Percentiles rank a stretch among this genome's conserved stretches.
These are phyloP conservation scores for Leccinum insolens DNA, from an alignment of 1,284 basidiomycete species.

Conservation along the genomic window DNA sequence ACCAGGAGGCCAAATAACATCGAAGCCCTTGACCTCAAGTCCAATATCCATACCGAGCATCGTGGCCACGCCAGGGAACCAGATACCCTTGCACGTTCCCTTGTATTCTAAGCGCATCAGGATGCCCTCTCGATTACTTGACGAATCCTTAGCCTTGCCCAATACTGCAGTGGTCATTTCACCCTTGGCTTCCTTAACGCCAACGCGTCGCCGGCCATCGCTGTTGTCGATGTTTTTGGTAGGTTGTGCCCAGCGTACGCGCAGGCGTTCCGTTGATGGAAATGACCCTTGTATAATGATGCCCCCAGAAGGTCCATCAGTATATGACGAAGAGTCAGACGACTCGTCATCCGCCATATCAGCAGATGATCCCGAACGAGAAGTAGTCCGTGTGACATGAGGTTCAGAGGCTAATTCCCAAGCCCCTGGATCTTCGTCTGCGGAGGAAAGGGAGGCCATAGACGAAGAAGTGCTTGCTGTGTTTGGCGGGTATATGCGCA, in stretches of 20 bases:
- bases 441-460: conserved; percentile 71
- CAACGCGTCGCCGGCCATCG: conserved; percentile 62
- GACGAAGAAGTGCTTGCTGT: conserved; percentile 54
- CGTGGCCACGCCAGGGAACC: conserved; percentile 81
- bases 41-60: conserved; percentile 76
- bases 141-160: conserved; percentile 46
- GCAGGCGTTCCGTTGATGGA: conserved; percentile 72
- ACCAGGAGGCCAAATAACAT: conserved; percentile 63
- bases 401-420: conserved; percentile 82
- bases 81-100: conserved; percentile 71
- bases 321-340: conserved; percentile 62
- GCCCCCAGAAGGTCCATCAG: conserved; percentile 56
- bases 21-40: conserved; percentile 66
- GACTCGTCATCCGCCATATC: conserved; percentile 82
- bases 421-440: conserved; percentile 63
- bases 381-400: conserved; percentile 61
- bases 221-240: conserved; percentile 50
- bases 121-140: conserved; percentile 55
- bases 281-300: conserved; percentile 77
- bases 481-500: conserved; percentile 68
- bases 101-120: conserved; percentile 71
- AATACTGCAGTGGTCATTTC: conserved; percentile 64
- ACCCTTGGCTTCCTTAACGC: conserved; percentile 64
- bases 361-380: conserved; percentile 60
- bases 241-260: conserved; percentile 77